phyloP scores from a whole-genome alignment of 2,329 filamentous ascomycete genomes.

The Penicillium janthinellum region DNA sequence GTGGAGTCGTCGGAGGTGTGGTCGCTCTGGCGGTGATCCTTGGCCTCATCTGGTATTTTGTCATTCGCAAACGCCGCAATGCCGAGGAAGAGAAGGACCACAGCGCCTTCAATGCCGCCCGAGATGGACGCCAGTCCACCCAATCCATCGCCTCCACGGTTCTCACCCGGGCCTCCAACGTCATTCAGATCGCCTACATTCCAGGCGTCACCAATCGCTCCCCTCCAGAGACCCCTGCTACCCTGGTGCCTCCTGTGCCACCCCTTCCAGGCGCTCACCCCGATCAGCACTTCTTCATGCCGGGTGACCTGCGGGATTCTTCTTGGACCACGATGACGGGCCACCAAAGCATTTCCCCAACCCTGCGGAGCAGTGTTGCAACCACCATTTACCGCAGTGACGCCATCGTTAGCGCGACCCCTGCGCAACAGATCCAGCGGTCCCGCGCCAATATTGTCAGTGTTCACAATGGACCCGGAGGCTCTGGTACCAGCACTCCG shows the following conservation, averaged over 20 bases:
- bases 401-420: slow-evolving; percentile 74
- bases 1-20: slow-evolving; percentile 85
- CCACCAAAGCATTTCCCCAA: slow-evolving; percentile 54
- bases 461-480: slow-evolving; percentile 69
- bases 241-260: slow-evolving; percentile 88
- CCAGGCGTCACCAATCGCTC: slow-evolving; percentile 94
- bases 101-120: slow-evolving; percentile 54
- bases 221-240: slow-evolving; percentile 75
- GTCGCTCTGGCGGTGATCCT: slow-evolving; percentile 71
- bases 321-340: slow-evolving; percentile 75
- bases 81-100: slow-evolving; percentile 59
- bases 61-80: slow-evolving; percentile 73
- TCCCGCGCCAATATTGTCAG: slow-evolving; percentile 92
- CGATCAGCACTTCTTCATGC: slow-evolving; percentile 92
- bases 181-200: slow-evolving; percentile 99
- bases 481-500: slow-evolving; percentile 46
- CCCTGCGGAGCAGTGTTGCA: slow-evolving; percentile 68
- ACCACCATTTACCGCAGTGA: slow-evolving; percentile 94
- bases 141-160: slow-evolving; percentile 95
- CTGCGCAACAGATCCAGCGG: slow-evolving; percentile 82
- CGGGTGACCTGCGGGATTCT: slow-evolving; percentile 84
- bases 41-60: slow-evolving; percentile 85
- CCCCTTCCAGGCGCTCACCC: slow-evolving; percentile 73
- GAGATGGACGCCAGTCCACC: slow-evolving; percentile 72
- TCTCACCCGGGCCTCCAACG: slow-evolving; percentile 92